Base-by-base conservation (phyloP, 2,329 filamentous ascomycete species). In the Xylaria sp. region DNA sequence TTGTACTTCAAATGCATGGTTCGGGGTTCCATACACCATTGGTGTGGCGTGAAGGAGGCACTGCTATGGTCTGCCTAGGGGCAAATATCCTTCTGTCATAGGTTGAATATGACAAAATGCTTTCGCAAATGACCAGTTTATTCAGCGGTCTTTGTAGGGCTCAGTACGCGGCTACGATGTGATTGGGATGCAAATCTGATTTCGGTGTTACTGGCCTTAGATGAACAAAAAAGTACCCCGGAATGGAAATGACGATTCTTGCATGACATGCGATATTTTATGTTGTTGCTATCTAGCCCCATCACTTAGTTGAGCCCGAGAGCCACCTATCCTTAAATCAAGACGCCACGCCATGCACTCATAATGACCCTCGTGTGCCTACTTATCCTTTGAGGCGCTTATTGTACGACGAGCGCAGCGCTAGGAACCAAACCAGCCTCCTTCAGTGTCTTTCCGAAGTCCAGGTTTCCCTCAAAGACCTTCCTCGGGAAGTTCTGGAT, bases 341-440 rank as follows among this genome's bases (percentile, higher is more conserved):
- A 62, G 51, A 71, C 64, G 63, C 67, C 69, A 42, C 57, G 38
- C 61, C 46, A 71, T 73, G 66, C 66, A 45, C 21, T 25, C 19
- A 67, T 61, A 50, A 57, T 21, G 53, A 47, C n/a, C 43, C 28
- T 38, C 31, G n/a, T 12, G n/a, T 59, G 28, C 50, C n/a, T 40
- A 33, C n/a, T 19, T 23, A 35, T 37, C 53, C 49, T 57, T 21
- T 25, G 19, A 9, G 9, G 9, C 9, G 43, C 46, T 79, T 79
- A 88, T 70, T 86, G 84, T 31, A 96, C 87, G 71, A 96, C 88
- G 70, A 99, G 80, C 49, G 92, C 94, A n/a, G 94, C 93, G 65
- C 92, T 97, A 5, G 95, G 95, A 3, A 94, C 89, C 64, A 97
- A 79, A 0, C 94, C 94, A 15, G 94, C 91, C 78, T 99, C 95